Evolutionary conservation across 495 filamentous ascomycete species (phyloP), one percentile per base, ranked within the genome.

Genomic region (Aspergillus indologenus): DNA sequence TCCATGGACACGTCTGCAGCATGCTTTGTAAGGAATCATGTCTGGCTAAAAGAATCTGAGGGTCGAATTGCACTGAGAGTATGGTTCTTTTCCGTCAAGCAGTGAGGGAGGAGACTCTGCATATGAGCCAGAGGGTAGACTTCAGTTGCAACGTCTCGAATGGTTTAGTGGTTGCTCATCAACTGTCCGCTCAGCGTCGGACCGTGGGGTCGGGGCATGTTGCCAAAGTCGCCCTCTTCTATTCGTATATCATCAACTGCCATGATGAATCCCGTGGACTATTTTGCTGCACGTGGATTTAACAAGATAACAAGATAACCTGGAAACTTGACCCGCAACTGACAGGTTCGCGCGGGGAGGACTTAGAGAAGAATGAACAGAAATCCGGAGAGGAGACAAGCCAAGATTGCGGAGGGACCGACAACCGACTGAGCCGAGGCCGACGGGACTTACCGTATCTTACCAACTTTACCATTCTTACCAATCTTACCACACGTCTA

Each of bases 361-460:
- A n/a, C n/a, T n/a, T 8, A 40, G 34, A 40, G 34, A 40, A 40
- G 34, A 40, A 40, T 40, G 34, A 11, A 29, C 26, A 29, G 34
- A 11, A 14, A 40, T 40, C 34, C 34, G 34, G 34, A 40, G 34
- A 40, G 12, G 1, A 3, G 45, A 5, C 19, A 23, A 47, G n/a
- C n/a, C n/a, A n/a, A n/a, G n/a, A 47, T 6, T 40, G 34, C 18
- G 22, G 45, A 47, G 45, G 45, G 26, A 18, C 19, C 19, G 22
- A 47, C 19, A 21, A 47, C 56, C 42, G 45, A 45, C 53, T 40
- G 34, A 64, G 64, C 72, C 74, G 71, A 74, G 72, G 71, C 54
- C 55, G 40, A 14, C 1, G 34, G 12, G 19, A 12, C 59, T 65
- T 58, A 72, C 71, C 26, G 74, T 76, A 76, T 69, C 51, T 54